These are phyloP conservation scores for Scleroderma citrinum DNA, from an alignment of 768 basidiomycete species.

Conservation along the genomic window DNA sequence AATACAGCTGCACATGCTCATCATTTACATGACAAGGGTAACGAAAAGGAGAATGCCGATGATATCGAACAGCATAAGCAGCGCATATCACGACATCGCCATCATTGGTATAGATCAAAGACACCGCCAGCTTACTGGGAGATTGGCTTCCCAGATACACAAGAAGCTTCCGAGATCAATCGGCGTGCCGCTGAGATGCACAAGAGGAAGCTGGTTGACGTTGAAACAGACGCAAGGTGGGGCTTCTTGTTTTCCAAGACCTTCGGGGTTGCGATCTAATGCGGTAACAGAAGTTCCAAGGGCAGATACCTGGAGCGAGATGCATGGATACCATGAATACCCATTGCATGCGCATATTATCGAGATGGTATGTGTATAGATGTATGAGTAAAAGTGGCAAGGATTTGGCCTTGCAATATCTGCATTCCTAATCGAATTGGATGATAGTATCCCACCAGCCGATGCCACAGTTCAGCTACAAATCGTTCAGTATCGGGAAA, in stretches of 20 bases:
- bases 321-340: slow-evolving; percentile 10
- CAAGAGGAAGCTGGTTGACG: slow-evolving; percentile 48
- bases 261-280: neutral
- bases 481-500: neutral
- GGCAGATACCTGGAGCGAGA: slow-evolving; percentile 25
- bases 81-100: slow-evolving; percentile 65
- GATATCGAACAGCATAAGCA: slow-evolving; percentile 52
- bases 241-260: slow-evolving; percentile 10
- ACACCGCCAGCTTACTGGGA: slow-evolving; percentile 89
- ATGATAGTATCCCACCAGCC: slow-evolving; percentile 51
- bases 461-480: slow-evolving; percentile 44
- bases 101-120: slow-evolving; percentile 60
- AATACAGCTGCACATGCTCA: slow-evolving; percentile 5
- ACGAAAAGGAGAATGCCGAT: slow-evolving; percentile 29
- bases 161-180: slow-evolving; percentile 75
- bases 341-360: slow-evolving; percentile 1
- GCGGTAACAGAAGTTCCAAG: slow-evolving; percentile 10
- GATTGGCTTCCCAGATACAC: slow-evolving; percentile 86
- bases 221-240: slow-evolving; percentile 56
- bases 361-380: slow-evolving; percentile 3
- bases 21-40: slow-evolving; percentile 2
- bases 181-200: slow-evolving; percentile 67
- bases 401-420: slow-evolving; percentile 42
- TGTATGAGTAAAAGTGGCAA: slow-evolving; percentile 41
- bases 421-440: slow-evolving; percentile 48